Evolutionary conservation across 2,329 filamentous ascomycete genomes (phyloP).

Genomic region (Ceratocystis diversiconidia): DNA sequence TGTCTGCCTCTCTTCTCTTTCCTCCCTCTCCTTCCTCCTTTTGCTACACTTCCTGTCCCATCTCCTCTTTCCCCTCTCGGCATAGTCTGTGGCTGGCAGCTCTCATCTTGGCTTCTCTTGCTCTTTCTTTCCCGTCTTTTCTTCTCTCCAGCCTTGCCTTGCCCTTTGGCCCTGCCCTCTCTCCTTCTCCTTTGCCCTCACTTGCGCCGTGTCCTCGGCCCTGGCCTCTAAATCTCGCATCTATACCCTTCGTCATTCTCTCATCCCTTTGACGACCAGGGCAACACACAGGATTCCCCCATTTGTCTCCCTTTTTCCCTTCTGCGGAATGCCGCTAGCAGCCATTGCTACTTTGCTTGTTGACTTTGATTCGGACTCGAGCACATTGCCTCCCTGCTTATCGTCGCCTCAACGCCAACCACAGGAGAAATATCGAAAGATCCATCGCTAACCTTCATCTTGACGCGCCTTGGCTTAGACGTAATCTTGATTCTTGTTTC

Average conservation of each 20-base stretch:
- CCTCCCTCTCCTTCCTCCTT: slow-evolving; percentile 12
- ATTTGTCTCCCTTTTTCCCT: slow-evolving; percentile 1
- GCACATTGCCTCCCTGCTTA: neutral
- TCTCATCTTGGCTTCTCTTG: neutral
- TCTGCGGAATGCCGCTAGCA: slow-evolving; percentile 5
- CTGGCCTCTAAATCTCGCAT: slow-evolving; percentile 5
- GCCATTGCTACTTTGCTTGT: neutral
- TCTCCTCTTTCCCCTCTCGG: neutral
- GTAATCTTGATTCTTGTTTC: too few relatives aligned
- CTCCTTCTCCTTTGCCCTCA: neutral
- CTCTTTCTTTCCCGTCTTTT: neutral
- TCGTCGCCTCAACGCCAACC: neutral
- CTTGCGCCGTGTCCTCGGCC: neutral
- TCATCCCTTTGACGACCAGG: neutral
- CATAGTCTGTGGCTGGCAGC: neutral
- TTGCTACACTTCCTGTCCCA: slow-evolving; percentile 6
- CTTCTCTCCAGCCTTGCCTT: neutral
- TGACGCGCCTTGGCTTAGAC: neutral
- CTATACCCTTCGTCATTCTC: neutral
- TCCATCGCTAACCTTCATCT: neutral
- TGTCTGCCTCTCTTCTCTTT: slow-evolving; percentile 8
- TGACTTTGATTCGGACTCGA: neutral
- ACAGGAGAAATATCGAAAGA: neutral
- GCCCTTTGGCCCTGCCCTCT: neutral
- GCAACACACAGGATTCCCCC: neutral